Conservation (phyloP, 768 basidiomycete genomes). For the Sarcodon sp. region DNA sequence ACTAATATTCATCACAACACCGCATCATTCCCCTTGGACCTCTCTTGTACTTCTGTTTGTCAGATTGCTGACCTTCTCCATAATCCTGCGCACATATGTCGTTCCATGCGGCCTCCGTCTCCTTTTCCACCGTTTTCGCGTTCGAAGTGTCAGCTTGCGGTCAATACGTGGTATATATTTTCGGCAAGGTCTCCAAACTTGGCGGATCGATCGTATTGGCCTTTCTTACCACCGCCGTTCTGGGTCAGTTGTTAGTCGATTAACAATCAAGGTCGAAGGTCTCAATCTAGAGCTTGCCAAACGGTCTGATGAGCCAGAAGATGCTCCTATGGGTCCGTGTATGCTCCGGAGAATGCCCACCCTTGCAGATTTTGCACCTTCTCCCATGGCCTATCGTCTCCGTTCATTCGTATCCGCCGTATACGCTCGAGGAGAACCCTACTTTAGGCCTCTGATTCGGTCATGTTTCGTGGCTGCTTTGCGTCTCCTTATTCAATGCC, state of each 20-base stretch:
- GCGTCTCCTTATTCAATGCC: constrained; percentile 44
- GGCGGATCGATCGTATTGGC: constrained; percentile 57
- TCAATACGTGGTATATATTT: constrained; percentile 72
- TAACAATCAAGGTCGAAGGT: constrained; percentile 54
- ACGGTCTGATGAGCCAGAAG: neutral
- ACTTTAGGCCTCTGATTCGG: constrained; percentile 49
- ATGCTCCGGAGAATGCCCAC: constrained; percentile 13
- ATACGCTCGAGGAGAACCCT: constrained; percentile 40
- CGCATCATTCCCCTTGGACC: constrained; percentile 16
- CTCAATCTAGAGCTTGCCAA: constrained; percentile 38
- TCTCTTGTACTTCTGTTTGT: constrained; percentile 34
- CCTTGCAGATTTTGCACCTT: constrained; percentile 23
- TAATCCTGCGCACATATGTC: constrained; percentile 53
- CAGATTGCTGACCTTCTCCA: constrained; percentile 37
- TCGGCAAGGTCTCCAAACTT: constrained; percentile 36
- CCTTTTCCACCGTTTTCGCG: constrained; percentile 45
- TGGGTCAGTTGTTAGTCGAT: constrained; percentile 34
- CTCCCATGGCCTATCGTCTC: constrained; percentile 19
- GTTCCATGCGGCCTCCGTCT: constrained; percentile 49
- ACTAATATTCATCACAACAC: no score
- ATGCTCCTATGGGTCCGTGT: neutral
- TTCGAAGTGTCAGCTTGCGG: constrained; percentile 62
- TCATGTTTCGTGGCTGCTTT: constrained; percentile 38
- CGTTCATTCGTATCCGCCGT: constrained; percentile 18
- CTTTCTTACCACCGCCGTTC: constrained; percentile 41